These are phyloP conservation scores for Trametes sp. DNA, from an alignment of 1,284 basidiomycete genomes.

Conservation along the genomic window DNA sequence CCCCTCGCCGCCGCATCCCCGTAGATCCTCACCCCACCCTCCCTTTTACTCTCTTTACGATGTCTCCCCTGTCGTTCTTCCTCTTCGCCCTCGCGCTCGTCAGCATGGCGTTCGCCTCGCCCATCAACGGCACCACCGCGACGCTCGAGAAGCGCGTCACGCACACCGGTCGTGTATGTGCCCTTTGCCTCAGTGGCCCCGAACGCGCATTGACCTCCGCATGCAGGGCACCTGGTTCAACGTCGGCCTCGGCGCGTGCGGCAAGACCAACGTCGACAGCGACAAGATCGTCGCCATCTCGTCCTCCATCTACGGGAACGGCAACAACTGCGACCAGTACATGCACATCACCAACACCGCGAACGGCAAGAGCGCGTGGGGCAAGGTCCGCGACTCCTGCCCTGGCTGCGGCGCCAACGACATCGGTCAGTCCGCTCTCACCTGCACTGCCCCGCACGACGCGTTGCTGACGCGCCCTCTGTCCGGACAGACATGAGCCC, in stretches of 20 bases:
- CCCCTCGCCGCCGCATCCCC: conserved; percentile 1
- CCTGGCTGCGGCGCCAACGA: conserved; percentile 43
- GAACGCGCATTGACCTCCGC: conserved; percentile 14
- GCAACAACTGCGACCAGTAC: conserved; percentile 47
- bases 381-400: conserved; percentile 46
- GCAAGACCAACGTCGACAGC: conserved; percentile 44
- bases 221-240: conserved; percentile 51
- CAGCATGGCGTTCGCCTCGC: conserved; percentile 53
- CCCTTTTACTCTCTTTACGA: conserved; percentile 34
- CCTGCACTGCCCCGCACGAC: background rate
- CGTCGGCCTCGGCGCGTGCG: conserved; percentile 53
- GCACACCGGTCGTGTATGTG: conserved; percentile 56
- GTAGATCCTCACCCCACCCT: conserved; percentile 14
- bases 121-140: conserved; percentile 46
- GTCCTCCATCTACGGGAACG: conserved; percentile 43
- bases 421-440: conserved; percentile 42
- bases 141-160: conserved; percentile 56
- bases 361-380: conserved; percentile 43
- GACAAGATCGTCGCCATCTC: conserved; percentile 51
- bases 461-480: conserved; percentile 10
- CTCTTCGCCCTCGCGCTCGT: conserved; percentile 53
- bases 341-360: conserved; percentile 44
- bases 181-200: conserved; percentile 11
- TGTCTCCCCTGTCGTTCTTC: conserved; percentile 51
- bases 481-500: conserved; percentile 40